Evolutionary conservation across 805 yeast genomes (phyloP).

Genomic region (Myxozyma udenii): DNA sequence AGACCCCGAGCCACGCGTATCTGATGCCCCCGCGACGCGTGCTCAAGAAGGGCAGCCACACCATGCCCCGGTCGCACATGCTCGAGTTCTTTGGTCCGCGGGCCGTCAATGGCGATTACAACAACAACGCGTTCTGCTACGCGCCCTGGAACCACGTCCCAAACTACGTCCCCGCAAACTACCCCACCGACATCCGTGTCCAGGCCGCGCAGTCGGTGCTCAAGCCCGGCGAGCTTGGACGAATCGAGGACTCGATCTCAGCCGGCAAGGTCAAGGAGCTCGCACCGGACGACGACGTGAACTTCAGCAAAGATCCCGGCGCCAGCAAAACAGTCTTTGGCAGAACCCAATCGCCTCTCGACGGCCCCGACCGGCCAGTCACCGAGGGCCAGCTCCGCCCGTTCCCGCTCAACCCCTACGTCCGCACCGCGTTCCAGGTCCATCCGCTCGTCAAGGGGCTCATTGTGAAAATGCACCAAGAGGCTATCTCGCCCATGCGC

Average conservation of each 20-base stretch:
- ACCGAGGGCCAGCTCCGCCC: conserved; percentile 52
- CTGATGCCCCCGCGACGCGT: background rate
- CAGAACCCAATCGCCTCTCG: background rate
- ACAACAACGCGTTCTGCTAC: conserved; percentile 15
- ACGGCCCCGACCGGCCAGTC: too few species aligned
- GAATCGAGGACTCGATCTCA: conserved; percentile 14
- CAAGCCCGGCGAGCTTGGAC: background rate
- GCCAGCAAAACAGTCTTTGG: background rate
- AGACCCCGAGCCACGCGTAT: conserved; percentile 11
- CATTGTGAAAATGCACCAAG: conserved; percentile 56
- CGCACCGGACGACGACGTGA: conserved; percentile 22
- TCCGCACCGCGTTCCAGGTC: conserved; percentile 63
- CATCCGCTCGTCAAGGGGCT: conserved; percentile 56
- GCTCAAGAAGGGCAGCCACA: background rate
- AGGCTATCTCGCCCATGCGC: conserved; percentile 61
- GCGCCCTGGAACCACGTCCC: conserved; percentile 29
- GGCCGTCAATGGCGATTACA: conserved; percentile 29
- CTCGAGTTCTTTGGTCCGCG: conserved; percentile 28
- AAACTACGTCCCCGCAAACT: conserved; percentile 19
- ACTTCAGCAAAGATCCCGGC: too few species aligned
- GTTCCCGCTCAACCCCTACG: conserved; percentile 71
- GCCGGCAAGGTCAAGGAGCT: conserved; percentile 32
- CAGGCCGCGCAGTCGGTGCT: background rate
- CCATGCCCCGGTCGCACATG: conserved; percentile 24
- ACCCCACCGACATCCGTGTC: background rate